phyloP scores from a whole-genome alignment of 371 early-diverging fungal species.

The Capillidium heterosporum region DNA sequence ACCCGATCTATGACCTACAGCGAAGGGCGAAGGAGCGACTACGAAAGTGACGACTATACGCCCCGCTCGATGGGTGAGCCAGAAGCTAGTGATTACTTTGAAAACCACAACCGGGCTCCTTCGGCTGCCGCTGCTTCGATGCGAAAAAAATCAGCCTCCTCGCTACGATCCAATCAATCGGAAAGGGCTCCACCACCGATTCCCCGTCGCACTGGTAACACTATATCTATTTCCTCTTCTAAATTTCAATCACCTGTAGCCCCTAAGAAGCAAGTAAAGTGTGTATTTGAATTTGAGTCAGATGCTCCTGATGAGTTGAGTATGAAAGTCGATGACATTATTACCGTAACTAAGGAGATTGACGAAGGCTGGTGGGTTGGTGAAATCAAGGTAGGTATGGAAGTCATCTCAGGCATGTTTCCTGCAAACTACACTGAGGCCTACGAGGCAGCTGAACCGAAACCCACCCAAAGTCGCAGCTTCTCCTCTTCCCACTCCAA shows the following conservation, averaged over 20 bases:
- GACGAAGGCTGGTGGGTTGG: constrained; percentile 83
- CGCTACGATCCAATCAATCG: too few species aligned
- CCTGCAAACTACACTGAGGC: constrained; percentile 65
- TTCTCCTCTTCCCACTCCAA: background rate
- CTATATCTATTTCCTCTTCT: background rate
- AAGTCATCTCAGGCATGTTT: constrained; percentile 39
- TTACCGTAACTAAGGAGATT: constrained; percentile 49
- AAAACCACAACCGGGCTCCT: too few species aligned
- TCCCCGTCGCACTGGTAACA: background rate
- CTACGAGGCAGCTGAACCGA: constrained; percentile 8
- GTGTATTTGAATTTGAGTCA: constrained; percentile 48
- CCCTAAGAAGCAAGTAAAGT: constrained; percentile 22
- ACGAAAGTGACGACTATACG: too few species aligned
- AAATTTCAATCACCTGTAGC: background rate
- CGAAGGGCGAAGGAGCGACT: background rate
- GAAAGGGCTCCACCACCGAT: background rate
- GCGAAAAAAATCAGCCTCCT: too few species aligned
- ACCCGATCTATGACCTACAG: background rate
- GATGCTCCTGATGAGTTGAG: constrained; percentile 43
- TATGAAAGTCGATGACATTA: constrained; percentile 43
- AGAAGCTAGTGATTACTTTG: background rate
- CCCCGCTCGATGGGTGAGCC: background rate
- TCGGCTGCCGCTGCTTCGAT: too few species aligned
- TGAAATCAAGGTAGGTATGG: constrained; percentile 23
- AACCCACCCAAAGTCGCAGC: too few species aligned